Percentiles rank a stretch among this genome's conserved stretches.
Conservation (phyloP, 768 basidiomycete genomes). For the Leccinum barrowsii region DNA sequence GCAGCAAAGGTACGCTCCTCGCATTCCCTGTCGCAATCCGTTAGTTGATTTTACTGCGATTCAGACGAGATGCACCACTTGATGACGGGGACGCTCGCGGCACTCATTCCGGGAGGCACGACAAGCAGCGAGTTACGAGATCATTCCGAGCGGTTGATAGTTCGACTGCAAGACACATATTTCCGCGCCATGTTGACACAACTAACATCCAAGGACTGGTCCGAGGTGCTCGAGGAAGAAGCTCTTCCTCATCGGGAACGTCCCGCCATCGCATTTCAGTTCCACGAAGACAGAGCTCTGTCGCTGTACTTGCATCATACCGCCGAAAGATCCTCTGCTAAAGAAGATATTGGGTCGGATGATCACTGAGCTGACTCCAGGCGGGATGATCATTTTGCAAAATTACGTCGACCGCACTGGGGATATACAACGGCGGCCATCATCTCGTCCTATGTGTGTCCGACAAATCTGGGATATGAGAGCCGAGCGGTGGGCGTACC, state of each 20-base stretch:
- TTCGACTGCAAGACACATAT: slow-evolving; percentile 77
- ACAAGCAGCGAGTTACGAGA: slow-evolving; percentile 52
- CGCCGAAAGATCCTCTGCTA: slow-evolving; percentile 45
- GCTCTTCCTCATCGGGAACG: slow-evolving; percentile 76
- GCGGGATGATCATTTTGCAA: slow-evolving; percentile 69
- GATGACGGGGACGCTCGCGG: slow-evolving; percentile 80
- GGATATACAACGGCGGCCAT: slow-evolving; percentile 38
- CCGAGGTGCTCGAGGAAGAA: slow-evolving; percentile 77
- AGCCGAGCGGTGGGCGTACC: slow-evolving; percentile 57
- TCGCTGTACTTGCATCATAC: slow-evolving; percentile 63
- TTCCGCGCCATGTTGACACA: slow-evolving; percentile 76
- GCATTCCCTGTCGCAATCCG: neutral
- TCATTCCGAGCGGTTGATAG: slow-evolving; percentile 68
- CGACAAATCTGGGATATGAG: slow-evolving; percentile 53
- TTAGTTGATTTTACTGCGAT: slow-evolving; percentile 4
- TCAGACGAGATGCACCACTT: slow-evolving; percentile 76
- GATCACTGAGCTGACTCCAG: slow-evolving; percentile 67
- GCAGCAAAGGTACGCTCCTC: slow-evolving; percentile 59
- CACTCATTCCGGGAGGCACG: slow-evolving; percentile 49
- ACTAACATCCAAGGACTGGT: slow-evolving; percentile 71
- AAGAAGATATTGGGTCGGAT: slow-evolving; percentile 73
- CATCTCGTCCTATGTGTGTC: slow-evolving; percentile 53
- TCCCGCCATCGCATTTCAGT: slow-evolving; percentile 78
- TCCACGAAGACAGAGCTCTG: slow-evolving; percentile 71
- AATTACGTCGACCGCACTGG: slow-evolving; percentile 44